Percentiles rank a stretch among this genome's conserved stretches.
phyloP scores from a whole-genome alignment of 2,329 filamentous ascomycete genomes.

The Aspergillus glaucus region DNA sequence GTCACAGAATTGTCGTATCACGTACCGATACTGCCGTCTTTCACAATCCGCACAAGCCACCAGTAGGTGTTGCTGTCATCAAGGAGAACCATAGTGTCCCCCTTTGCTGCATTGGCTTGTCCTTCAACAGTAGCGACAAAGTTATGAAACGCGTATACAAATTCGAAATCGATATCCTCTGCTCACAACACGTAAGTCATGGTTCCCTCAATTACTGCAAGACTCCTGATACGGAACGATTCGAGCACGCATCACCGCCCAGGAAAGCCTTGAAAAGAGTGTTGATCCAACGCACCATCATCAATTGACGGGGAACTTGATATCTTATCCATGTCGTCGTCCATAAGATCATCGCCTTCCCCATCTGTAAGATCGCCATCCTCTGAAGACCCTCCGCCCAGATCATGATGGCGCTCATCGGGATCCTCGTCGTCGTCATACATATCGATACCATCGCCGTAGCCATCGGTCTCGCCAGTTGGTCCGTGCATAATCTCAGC shows the following conservation, averaged over 20 bases:
- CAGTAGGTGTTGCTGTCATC: conserved; percentile 99
- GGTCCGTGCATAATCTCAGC: conserved; percentile 65
- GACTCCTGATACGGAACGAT: not conserved
- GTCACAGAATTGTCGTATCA: conserved; percentile 29
- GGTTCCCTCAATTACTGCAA: not conserved
- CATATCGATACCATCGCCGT: conserved; percentile 26
- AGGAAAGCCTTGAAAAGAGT: not conserved
- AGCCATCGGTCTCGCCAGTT: conserved; percentile 45
- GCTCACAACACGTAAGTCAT: conserved; percentile 71
- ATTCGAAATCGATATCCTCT: conserved; percentile 99
- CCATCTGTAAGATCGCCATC: conserved; percentile 57
- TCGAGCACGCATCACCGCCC: not conserved
- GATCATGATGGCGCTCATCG: conserved; percentile 16
- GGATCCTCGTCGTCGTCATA: conserved; percentile 24
- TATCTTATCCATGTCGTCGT: conserved; percentile 96
- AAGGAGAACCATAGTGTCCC: conserved; percentile 95
- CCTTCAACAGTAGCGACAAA: conserved; percentile 97
- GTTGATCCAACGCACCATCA: conserved; percentile 71
- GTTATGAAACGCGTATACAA: conserved; percentile 95
- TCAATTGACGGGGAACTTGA: conserved; percentile 98
- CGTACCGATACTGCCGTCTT: conserved; percentile 87
- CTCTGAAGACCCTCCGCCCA: conserved; percentile 22
- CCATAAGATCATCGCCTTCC: conserved; percentile 63
- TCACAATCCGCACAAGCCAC: conserved; percentile 97
- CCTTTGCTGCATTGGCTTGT: conserved; percentile 96